Percentiles rank a stretch among this genome's conserved stretches.
Conservation (phyloP, 2,329 filamentous ascomycete species). For the Xylaria multiplex region DNA sequence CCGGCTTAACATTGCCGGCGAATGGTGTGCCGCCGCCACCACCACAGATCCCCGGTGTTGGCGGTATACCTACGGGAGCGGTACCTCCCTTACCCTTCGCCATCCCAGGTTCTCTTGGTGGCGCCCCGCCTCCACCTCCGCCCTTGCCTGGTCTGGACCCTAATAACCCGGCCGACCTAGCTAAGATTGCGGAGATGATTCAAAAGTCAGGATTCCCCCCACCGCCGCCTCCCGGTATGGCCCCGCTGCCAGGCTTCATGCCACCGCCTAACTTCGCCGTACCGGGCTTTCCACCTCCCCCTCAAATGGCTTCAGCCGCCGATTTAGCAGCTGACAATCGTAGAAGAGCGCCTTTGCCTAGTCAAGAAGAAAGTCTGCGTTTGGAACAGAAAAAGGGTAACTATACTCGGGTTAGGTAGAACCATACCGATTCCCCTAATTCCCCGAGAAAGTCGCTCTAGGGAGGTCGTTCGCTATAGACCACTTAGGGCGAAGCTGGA, state of each 20-base stretch:
- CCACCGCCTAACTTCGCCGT: constrained; percentile 58
- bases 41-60: constrained; percentile 48
- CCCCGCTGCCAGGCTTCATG: constrained; percentile 57
- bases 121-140: constrained; percentile 52
- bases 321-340: constrained; percentile 50
- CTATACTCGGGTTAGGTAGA: constrained; percentile 64
- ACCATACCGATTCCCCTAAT: too few species aligned
- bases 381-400: constrained; percentile 77
- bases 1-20: constrained; percentile 58
- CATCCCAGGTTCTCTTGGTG: constrained; percentile 53
- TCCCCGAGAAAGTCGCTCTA: too few species aligned
- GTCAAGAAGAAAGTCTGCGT: constrained; percentile 83
- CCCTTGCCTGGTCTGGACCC: constrained; percentile 66
- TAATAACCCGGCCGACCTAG: constrained; percentile 69
- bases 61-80: constrained; percentile 44
- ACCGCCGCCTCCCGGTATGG: constrained; percentile 63
- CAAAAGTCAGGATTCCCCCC: constrained; percentile 71
- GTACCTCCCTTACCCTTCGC: constrained; percentile 63
- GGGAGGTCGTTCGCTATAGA: not conserved
- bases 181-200: constrained; percentile 71
- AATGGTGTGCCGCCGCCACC: constrained; percentile 51
- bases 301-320: constrained; percentile 39
- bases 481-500: not conserved
- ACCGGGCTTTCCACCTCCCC: constrained; percentile 51
- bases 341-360: constrained; percentile 85